A percentile compares a stretch with the other conserved stretches of the same genome.
These are phyloP conservation scores for Quercus cerris DNA, from an alignment of 306 rosid genomes.

Conservation along the genomic window DNA sequence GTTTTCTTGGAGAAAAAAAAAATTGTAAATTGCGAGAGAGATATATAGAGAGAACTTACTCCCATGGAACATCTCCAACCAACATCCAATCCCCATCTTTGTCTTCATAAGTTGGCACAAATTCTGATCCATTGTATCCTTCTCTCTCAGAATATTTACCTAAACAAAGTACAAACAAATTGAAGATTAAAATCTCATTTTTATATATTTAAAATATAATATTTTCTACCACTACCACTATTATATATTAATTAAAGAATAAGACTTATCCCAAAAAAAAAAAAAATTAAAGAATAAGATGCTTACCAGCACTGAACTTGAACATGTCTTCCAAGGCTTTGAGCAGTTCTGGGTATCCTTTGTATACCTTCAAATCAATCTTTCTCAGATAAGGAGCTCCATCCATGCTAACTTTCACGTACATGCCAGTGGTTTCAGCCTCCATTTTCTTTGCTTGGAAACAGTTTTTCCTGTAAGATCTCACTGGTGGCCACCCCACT, in stretches of 20 bases:
- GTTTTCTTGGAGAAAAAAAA: not conserved
- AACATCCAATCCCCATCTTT: slow-evolving; percentile 66
- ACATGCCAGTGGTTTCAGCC: slow-evolving; percentile 12
- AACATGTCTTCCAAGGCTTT: slow-evolving; percentile 51
- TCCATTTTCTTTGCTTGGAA: slow-evolving; percentile 23
- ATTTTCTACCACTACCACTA: not conserved
- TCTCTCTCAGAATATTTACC: slow-evolving; percentile 33
- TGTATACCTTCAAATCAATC: slow-evolving; percentile 41
- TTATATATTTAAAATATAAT: not conserved
- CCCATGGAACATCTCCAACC: slow-evolving; percentile 61
- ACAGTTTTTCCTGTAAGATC: slow-evolving; percentile 35
- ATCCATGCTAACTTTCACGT: slow-evolving; percentile 51
- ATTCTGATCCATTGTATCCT: slow-evolving; percentile 44
- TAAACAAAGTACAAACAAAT: not conserved
- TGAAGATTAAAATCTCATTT: not conserved
- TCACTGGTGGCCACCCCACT: slow-evolving; percentile 60
- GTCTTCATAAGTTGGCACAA: slow-evolving; percentile 50
- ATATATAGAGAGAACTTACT: slow-evolving; percentile 18
- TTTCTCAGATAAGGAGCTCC: slow-evolving; percentile 58
- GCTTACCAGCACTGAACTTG: slow-evolving; percentile 38
- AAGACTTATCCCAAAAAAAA: not conserved
- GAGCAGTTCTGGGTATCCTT: slow-evolving; percentile 43
- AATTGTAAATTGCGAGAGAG: not conserved
- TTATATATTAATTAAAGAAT: not conserved
- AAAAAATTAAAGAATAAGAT: not conserved